Base-by-base conservation (phyloP, 306 rosid genomes). In the Neltuma alba region DNA sequence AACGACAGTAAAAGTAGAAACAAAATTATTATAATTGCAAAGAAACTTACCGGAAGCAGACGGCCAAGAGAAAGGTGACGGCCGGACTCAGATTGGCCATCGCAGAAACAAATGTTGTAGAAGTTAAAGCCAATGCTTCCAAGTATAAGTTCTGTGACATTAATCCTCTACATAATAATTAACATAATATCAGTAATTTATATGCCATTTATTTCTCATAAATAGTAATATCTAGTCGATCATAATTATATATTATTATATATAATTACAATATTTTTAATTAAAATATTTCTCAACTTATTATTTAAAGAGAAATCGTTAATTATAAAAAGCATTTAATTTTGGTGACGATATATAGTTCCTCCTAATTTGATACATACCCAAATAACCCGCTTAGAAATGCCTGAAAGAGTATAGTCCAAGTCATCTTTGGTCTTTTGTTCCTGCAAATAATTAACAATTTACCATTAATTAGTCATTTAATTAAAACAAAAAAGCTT, bases 371-470 rank as follows among this genome's bases (percentile, higher is more conserved):
- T 50, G 9, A 20, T 27, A 52, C 86, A 48, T 85, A 91, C 97
- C 97, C 97, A 81, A 92, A 88, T 38, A 94, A 77, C 4, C 94
- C 98, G 79, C 91, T 83, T 2, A 89, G 69, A 84, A 88, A 92
- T 42, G 88, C 79, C 73, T 89, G 94, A 71, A 89, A 84, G 33
- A 94, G 80, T 50, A 91, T 28, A 13, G n/a, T 75, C 90, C 91
- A 50, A 2, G 87, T 89, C 80, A 88, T 67, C 73, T 89, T 89
- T 48, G 93, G 88, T 76, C 97, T 88, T 76, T 36, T 82, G 27
- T 87, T 87, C 80, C 97, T 94, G 92, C 72, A 45, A 15, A 15
- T 45, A 15, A 15, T 45, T 45, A 80, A 50, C 11, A 21, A 23
- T 16, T 68, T 33, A 7, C 50, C 47, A 66, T 34, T 5, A 14